Conservation (phyloP, 2,329 filamentous ascomycete species). For the Ascomycota sp. region DNA sequence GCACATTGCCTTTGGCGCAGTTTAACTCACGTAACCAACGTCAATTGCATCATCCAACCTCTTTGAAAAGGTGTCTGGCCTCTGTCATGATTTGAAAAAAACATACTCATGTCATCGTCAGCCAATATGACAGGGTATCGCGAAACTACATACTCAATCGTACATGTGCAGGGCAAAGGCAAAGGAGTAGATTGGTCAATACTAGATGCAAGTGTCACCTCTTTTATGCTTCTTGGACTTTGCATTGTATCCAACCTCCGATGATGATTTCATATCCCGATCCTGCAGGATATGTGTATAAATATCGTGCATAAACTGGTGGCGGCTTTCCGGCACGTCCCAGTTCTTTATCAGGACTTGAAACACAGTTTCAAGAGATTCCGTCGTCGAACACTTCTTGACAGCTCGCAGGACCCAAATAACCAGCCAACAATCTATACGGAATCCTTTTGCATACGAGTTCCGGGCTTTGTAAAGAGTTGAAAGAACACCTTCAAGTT, state of each 20-base stretch:
- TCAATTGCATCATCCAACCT: too few species aligned
- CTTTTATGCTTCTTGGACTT: conserved; percentile 7
- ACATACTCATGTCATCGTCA: neutral
- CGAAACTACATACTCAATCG: too few species aligned
- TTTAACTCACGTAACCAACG: too few species aligned
- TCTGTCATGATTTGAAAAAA: too few species aligned
- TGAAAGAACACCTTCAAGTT: conserved; percentile 47
- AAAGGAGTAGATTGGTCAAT: conserved; percentile 5
- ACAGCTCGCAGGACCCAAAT: conserved; percentile 44
- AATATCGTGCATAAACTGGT: conserved; percentile 25
- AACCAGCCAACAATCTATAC: conserved; percentile 39
- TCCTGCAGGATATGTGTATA: conserved; percentile 20
- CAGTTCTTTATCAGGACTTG: conserved; percentile 26
- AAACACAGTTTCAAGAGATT: conserved; percentile 34
- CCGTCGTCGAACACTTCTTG: conserved; percentile 31
- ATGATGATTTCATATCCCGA: conserved; percentile 10
- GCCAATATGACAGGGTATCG: neutral
- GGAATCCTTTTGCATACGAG: conserved; percentile 21
- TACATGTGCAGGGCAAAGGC: too few species aligned
- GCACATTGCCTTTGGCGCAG: too few species aligned
- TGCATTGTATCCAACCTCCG: conserved; percentile 7
- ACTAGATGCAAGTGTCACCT: conserved; percentile 10
- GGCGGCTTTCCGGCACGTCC: conserved; percentile 18
- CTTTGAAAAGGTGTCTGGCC: too few species aligned
- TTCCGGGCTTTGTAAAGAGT: conserved; percentile 39